phyloP scores from a whole-genome alignment of 805 yeast genomes.

The Nakazawaea ambrosiae region DNA sequence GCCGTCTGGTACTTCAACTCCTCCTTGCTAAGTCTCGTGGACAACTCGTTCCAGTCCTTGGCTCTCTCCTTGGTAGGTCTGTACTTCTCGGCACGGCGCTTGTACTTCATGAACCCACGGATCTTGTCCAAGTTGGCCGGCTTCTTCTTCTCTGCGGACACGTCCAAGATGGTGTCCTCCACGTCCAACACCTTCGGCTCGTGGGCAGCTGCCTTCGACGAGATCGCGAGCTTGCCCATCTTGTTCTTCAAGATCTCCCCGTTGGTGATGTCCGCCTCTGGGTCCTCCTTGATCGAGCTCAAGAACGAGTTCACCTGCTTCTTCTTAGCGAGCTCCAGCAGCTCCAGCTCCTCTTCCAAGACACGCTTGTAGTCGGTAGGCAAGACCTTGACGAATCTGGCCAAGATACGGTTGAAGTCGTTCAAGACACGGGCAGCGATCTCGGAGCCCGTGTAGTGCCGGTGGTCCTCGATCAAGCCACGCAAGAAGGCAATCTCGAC shows the following conservation, averaged over 20 bases:
- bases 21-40: slow-evolving; percentile 71
- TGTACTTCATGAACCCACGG: slow-evolving; percentile 91
- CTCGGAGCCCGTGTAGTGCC: slow-evolving; percentile 89
- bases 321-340: slow-evolving; percentile 42
- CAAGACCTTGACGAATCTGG: slow-evolving; percentile 86
- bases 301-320: slow-evolving; percentile 61
- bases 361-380: slow-evolving; percentile 91
- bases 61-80: slow-evolving; percentile 71
- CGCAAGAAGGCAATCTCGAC: slow-evolving; percentile 90
- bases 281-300: slow-evolving; percentile 71
- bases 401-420: slow-evolving; percentile 84
- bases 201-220: slow-evolving; percentile 18
- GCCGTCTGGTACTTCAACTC: slow-evolving; percentile 91
- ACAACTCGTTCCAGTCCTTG: slow-evolving; percentile 88
- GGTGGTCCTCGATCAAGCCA: slow-evolving; percentile 90
- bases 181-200: slow-evolving; percentile 89
- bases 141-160: slow-evolving; percentile 56
- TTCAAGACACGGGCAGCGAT: slow-evolving; percentile 76
- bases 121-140: slow-evolving; percentile 66
- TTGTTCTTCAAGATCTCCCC: slow-evolving; percentile 67
- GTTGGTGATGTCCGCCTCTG: slow-evolving; percentile 79
- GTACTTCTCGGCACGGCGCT: slow-evolving; percentile 81
- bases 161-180: slow-evolving; percentile 80
- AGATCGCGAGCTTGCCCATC: slow-evolving; percentile 29
- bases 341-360: slow-evolving; percentile 65